Conservation (phyloP, 78 protist species). For the Emiliania huxleyi region DNA sequence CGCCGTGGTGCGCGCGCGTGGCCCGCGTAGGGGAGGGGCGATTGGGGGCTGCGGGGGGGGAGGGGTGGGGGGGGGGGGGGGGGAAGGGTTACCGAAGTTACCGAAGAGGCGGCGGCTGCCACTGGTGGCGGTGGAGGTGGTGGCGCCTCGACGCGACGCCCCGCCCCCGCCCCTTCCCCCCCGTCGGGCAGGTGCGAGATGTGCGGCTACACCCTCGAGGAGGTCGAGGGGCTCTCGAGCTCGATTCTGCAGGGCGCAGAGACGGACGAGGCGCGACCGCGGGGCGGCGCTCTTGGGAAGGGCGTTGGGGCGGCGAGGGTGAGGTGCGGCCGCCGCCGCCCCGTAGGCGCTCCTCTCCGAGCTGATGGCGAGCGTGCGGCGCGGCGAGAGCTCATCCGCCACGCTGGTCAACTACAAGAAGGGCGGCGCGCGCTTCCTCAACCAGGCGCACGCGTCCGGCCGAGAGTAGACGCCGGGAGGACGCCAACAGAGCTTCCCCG, state of each 20-base stretch:
- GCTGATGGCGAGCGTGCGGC: not conserved
- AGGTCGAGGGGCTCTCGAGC: not conserved
- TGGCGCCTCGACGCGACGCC: not conserved
- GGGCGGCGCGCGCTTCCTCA: not conserved
- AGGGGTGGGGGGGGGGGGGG: no score
- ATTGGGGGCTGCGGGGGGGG: no score
- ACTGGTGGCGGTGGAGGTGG: no score
- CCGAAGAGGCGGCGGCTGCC: no score
- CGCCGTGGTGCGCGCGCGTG: constrained; percentile 1
- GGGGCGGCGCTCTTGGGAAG: no score
- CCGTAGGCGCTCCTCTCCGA: not conserved
- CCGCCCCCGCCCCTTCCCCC: not conserved
- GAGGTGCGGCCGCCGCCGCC: no score
- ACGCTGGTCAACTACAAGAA: not conserved
- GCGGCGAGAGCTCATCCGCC: not conserved
- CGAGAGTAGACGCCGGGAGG: no score
- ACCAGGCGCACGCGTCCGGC: not conserved
- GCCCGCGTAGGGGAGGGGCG: no score
- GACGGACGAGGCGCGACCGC: not conserved
- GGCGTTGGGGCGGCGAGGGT: no score
- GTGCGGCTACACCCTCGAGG: not conserved
- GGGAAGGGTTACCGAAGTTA: no score
- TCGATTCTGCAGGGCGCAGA: not conserved
- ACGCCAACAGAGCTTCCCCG: no score
- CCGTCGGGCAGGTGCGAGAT: no score